Base-by-base conservation (phyloP, 2,329 filamentous ascomycete genomes). In the Apiospora saccharicola region DNA sequence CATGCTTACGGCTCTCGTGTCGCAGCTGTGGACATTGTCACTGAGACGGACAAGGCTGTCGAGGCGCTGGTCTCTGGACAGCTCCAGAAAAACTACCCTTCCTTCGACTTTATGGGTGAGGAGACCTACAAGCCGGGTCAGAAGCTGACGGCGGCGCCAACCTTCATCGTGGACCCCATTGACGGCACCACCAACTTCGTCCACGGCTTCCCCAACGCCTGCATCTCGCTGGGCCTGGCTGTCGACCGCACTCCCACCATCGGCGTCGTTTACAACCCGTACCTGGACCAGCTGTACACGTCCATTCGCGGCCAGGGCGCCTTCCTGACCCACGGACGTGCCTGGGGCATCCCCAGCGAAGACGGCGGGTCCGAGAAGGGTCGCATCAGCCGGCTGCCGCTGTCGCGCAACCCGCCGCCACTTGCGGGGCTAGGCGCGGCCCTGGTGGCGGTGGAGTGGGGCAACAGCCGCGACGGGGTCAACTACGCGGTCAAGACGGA, bases 131-230 rank as follows among this genome's bases (percentile, higher is more conserved):
- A 90, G 74, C 88, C 92, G 1, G 92, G 92, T 77, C 85, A 86
- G 73, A 84, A 82, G 61, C 85, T 96, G 67, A 92, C 90, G 0
- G 81, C 86, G 43, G 87, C 87, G 22, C 93, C 93, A 1, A 96
- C 93, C 61, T 95, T 95, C 83, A 89, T 95, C 78, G 91, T 93
- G 75, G 93, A 96, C 80, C 93, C 93, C 64, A 95, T 96, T 77
- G 93, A 96, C 83, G 93, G 92, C 78, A 95, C 90, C 8, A 94
- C 92, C 69, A 95, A 95, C 86, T 95, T 96, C 79, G 89, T 95
- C 67, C 93, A 95, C 82, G 89, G 88, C 26, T 92, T 94, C 82
- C 92, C 92, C 5, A 88, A 90, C 77, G 92, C 93, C 74, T 93
- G 91, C 83, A 91, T 95, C 83, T 94, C 92, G 14, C 90, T 96